Evolutionary conservation across 768 basidiomycete genomes (phyloP), one percentile per base, ranked within the genome.

Genomic region (Lentinula raphanica): DNA sequence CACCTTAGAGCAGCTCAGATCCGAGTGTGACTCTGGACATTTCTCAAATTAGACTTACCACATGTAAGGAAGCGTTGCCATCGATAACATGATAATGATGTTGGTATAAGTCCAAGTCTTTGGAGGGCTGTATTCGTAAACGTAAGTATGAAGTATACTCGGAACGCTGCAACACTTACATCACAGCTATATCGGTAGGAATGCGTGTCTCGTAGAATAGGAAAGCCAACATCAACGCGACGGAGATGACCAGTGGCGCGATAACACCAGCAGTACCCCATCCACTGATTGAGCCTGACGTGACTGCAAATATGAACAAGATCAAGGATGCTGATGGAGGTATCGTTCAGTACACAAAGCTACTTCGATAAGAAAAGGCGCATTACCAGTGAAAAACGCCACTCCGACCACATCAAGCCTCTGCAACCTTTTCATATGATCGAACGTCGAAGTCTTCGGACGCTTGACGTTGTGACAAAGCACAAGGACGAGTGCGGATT

Each of bases 191-290:
- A 5, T 51, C 50, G 13, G 27, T 31, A 2, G 50, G 31, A 5
- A 51, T 29, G 5, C 31, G 19, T 11, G 28, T 29, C 19, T 51
- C 50, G 7, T 3, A 51, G 23, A 51, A n/a, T 28, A 35, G 76
- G 67, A 83, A 82, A 0, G 46, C 67, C 35, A 63, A 57, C 25
- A 62, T 64, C 6, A 77, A 59, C 6, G 70, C 46, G 58, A 78
- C 64, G 5, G 79, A 74, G 27, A 79, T 59, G 12, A 77, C 63
- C 45, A 83, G 66, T 1, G 76, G 74, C 5, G 63, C 66, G 39
- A 81, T 62, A 55, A 81, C 76, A 8, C 63, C 58, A 13, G 75
- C 69, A 1, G 71, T 64, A 12, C 58, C 63, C 81, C 81, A 82
- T 11, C 80, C 78, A 49, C 64, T 65, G 15, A 70, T 70, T 5